phyloP scores from a whole-genome alignment of 768 basidiomycete species.

The Dictyophora rubrovolvata region DNA sequence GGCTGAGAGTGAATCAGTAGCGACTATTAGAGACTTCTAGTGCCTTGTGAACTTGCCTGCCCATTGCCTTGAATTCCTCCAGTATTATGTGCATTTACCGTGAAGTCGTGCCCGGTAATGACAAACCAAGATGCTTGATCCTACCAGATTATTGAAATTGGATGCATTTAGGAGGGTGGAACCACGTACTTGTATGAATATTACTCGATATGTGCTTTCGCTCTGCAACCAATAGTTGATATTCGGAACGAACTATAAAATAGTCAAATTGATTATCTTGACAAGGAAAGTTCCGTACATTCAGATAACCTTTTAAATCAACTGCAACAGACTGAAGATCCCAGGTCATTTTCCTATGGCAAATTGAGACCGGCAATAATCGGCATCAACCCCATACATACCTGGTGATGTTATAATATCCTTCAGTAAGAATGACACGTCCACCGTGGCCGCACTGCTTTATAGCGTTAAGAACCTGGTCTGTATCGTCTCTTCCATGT shows the following conservation, averaged over 20 bases:
- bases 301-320: conserved; percentile 32
- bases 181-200: conserved; percentile 42
- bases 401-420: conserved; percentile 45
- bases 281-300: conserved; percentile 21
- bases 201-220: conserved; percentile 47
- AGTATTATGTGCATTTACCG: conserved; percentile 42
- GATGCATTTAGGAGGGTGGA: background rate
- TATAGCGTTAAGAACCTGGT: conserved; percentile 39
- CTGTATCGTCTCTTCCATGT: conserved; percentile 29
- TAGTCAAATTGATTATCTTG: background rate
- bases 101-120: conserved; percentile 44
- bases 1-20: conserved; percentile 19
- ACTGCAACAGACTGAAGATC: conserved; percentile 33
- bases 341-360: conserved; percentile 44
- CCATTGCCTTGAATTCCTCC: conserved; percentile 55
- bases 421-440: conserved; percentile 32
- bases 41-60: conserved; percentile 24
- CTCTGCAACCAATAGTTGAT: conserved; percentile 47
- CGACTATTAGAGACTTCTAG: background rate
- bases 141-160: conserved; percentile 18
- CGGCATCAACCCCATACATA: conserved; percentile 10
- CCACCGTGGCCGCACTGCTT: conserved; percentile 38
- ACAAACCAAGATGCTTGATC: conserved; percentile 58
- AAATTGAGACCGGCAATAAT: background rate
- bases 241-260: conserved; percentile 39